Percentiles rank a stretch among this genome's conserved stretches.
These are phyloP conservation scores for Corylus americana DNA, from an alignment of 306 rosid species.

Conservation along the genomic window DNA sequence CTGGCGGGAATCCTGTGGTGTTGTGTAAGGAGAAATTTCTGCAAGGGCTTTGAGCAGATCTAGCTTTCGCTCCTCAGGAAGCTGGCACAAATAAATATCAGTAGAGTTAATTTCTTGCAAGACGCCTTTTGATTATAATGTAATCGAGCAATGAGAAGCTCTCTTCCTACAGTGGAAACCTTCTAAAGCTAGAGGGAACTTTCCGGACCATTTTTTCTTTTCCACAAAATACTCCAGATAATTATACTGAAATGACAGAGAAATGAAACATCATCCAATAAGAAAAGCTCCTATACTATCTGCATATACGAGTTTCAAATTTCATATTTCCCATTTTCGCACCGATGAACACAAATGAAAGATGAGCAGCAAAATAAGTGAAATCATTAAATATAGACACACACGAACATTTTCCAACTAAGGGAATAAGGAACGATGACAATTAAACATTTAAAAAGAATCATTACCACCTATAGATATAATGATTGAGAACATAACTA, in stretches of 20 bases:
- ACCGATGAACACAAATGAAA: not conserved
- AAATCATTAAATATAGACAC: not conserved
- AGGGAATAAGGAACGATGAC: too few relatives aligned
- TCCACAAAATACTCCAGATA: not conserved
- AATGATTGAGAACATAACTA: not conserved
- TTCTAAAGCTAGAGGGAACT: not conserved
- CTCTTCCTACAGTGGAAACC: not conserved
- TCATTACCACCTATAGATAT: not conserved
- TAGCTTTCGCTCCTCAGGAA: slow-evolving; percentile 89
- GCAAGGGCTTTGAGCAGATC: slow-evolving; percentile 96
- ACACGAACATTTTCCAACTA: too few relatives aligned
- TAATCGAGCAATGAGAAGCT: not conserved
- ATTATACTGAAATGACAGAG: not conserved
- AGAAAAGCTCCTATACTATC: not conserved
- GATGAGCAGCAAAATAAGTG: not conserved
- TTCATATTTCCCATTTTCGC: not conserved
- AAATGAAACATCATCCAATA: not conserved
- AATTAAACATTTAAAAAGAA: too few relatives aligned
- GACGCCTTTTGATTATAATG: not conserved
- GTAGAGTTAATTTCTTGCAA: not conserved
- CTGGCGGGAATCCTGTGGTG: slow-evolving; percentile 96
- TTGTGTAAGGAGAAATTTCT: slow-evolving; percentile 84
- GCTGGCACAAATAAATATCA: slow-evolving; percentile 43
- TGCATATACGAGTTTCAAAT: not conserved
- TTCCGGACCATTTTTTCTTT: not conserved